Percentiles rank a stretch among this genome's conserved stretches.
These are phyloP conservation scores for Pyrenochaeta sp. DNA, from an alignment of 2,329 filamentous ascomycete genomes.

Conservation along the genomic window DNA sequence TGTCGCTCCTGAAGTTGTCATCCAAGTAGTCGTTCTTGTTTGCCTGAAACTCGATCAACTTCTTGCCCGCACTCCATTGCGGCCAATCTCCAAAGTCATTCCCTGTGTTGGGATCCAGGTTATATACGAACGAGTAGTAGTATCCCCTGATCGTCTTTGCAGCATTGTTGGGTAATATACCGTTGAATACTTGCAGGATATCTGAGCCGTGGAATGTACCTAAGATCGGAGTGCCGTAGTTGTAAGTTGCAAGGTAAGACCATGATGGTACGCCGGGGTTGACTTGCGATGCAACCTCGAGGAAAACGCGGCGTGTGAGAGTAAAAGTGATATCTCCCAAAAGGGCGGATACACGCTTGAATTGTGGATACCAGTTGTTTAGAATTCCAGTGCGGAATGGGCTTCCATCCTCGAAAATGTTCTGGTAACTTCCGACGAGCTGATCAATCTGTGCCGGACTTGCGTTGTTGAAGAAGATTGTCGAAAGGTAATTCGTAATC, in stretches of 20 bases:
- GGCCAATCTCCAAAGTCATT: conserved; percentile 60
- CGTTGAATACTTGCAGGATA: conserved; percentile 73
- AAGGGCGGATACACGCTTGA: conserved; percentile 78
- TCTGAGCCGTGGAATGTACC: conserved; percentile 81
- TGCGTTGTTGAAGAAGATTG: conserved; percentile 69
- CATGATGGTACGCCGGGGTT: conserved; percentile 70
- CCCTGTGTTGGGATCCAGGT: conserved; percentile 72
- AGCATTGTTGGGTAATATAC: conserved; percentile 69
- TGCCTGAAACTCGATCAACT: conserved; percentile 62
- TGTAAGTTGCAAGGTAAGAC: conserved; percentile 79
- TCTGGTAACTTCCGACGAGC: conserved; percentile 70
- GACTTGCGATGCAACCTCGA: conserved; percentile 56
- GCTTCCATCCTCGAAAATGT: conserved; percentile 66
- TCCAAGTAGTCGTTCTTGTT: conserved; percentile 48
- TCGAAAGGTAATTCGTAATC: conserved; percentile 68
- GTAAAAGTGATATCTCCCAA: conserved; percentile 81
- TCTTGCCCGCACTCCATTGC: conserved; percentile 59
- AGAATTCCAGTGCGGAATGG: conserved; percentile 74
- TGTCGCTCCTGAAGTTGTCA: conserved; percentile 60
- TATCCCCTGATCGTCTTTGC: conserved; percentile 69
- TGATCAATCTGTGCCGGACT: conserved; percentile 59
- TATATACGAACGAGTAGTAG: conserved; percentile 76
- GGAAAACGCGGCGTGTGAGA: conserved; percentile 71
- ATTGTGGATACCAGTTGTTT: conserved; percentile 80
- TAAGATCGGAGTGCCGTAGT: conserved; percentile 74